Evolutionary conservation across 2,329 filamentous ascomycete genomes (phyloP).

Genomic region (Penicillium brasilianum): DNA sequence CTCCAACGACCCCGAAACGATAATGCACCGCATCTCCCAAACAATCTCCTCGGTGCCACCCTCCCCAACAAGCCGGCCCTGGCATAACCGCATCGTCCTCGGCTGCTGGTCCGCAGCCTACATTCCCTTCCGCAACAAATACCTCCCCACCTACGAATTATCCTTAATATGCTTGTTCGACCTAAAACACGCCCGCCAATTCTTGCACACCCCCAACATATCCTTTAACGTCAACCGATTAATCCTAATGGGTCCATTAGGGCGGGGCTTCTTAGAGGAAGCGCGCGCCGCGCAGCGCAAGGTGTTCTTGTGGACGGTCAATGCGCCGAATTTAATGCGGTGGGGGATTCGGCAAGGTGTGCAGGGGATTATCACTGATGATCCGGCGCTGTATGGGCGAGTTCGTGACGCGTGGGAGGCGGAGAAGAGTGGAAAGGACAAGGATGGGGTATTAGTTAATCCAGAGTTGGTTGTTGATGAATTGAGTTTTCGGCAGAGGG

Average conservation of each 20-base stretch:
- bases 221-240: conserved; percentile 79
- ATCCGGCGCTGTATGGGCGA: conserved; percentile 55
- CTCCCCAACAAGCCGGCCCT: conserved; percentile 54
- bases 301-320: conserved; percentile 86
- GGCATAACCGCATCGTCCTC: conserved; percentile 75
- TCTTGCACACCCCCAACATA: conserved; percentile 67
- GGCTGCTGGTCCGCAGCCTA: conserved; percentile 82
- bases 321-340: conserved; percentile 76
- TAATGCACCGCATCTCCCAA: conserved; percentile 72
- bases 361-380: conserved; percentile 86
- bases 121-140: conserved; percentile 64
- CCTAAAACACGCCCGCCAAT: conserved; percentile 67
- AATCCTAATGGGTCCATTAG: conserved; percentile 70
- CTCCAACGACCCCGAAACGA: conserved; percentile 60
- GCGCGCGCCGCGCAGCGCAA: conserved; percentile 61
- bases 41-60: conserved; percentile 62
- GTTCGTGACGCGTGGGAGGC: conserved; percentile 27
- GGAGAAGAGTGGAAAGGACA: conserved; percentile 9
- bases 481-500: conserved; percentile 19
- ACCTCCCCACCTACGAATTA: conserved; percentile 52
- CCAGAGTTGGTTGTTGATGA: conserved; percentile 15
- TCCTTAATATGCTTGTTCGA: conserved; percentile 51
- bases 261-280: conserved; percentile 68
- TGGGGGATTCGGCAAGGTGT: conserved; percentile 72
- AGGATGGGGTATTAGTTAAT: background rate